These are phyloP conservation scores for Mycena leptocephala DNA, from an alignment of 768 basidiomycete genomes.

Conservation along the genomic window DNA sequence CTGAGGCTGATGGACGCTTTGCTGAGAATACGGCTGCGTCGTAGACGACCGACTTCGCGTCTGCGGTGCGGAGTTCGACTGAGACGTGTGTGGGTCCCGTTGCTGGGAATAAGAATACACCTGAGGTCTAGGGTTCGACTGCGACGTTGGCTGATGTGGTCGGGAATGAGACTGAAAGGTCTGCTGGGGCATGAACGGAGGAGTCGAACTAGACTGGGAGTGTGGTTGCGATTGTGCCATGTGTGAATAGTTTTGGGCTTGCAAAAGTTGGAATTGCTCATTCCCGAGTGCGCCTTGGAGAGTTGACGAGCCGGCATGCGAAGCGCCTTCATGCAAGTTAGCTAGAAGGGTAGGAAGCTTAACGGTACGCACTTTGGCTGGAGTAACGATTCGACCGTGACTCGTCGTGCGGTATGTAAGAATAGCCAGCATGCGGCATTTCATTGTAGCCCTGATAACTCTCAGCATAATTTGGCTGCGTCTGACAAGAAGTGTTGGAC, in stretches of 20 bases:
- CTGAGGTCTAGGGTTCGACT: background rate
- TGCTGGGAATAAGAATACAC: background rate
- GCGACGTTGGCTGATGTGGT: background rate
- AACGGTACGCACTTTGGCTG: background rate
- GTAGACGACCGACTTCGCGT: background rate
- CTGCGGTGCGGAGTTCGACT: background rate
- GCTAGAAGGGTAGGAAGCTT: background rate
- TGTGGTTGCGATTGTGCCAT: background rate
- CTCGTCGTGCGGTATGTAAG: background rate
- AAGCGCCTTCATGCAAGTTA: background rate
- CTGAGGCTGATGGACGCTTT: background rate
- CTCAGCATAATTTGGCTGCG: background rate
- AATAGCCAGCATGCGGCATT: background rate
- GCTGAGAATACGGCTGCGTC: constrained; percentile 3
- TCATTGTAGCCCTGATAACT: background rate
- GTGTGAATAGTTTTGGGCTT: background rate
- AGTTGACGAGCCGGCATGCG: background rate
- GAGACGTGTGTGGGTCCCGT: background rate
- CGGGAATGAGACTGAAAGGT: background rate
- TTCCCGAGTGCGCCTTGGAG: background rate
- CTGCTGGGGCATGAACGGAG: background rate
- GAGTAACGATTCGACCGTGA: background rate
- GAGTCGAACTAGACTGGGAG: background rate
- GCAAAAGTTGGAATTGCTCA: too few relatives aligned
- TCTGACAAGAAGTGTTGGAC: background rate